These are phyloP conservation scores for Trypanosoma mega DNA, from an alignment of 208 protist species.

Conservation along the genomic window DNA sequence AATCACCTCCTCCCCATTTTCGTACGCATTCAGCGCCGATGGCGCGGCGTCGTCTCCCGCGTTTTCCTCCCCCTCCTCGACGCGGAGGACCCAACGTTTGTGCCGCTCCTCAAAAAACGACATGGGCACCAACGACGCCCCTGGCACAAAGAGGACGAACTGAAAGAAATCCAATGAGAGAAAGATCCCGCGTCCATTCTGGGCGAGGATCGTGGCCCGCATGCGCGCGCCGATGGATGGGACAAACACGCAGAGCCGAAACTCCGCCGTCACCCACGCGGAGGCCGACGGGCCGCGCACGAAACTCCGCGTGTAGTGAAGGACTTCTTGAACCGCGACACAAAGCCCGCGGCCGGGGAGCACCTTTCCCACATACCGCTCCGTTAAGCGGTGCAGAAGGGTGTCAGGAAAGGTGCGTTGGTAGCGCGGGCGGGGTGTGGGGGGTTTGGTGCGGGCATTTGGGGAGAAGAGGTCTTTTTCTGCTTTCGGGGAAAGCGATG, in stretches of 20 bases:
- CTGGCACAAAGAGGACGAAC: conserved; percentile 61
- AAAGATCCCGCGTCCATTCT: conserved; percentile 39
- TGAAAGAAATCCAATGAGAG: conserved; percentile 68
- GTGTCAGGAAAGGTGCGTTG: conserved; percentile 41
- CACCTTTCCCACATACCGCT: conserved; percentile 82
- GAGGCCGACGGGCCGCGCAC: conserved; percentile 58
- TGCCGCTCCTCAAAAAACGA: conserved; percentile 45
- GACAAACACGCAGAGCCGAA: conserved; percentile 66
- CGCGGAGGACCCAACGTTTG: conserved; percentile 50
- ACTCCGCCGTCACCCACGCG: conserved; percentile 66
- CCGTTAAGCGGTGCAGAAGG: conserved; percentile 71
- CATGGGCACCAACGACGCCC: conserved; percentile 45
- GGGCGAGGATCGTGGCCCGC: conserved; percentile 51
- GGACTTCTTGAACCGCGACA: conserved; percentile 61
- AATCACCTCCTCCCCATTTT: conserved; percentile 64
- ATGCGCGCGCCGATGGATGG: conserved; percentile 51
- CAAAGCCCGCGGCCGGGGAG: conserved; percentile 60
- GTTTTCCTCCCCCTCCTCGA: conserved; percentile 60
- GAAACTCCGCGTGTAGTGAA: conserved; percentile 46
- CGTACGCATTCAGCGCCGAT: conserved; percentile 56
- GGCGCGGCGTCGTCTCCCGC: conserved; percentile 13
- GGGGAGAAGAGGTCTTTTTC: neutral
- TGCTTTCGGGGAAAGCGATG: neutral
- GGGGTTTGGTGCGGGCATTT: too few species aligned
- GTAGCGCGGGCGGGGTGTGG: conserved; percentile 29